Evolutionary conservation across 768 basidiomycete genomes (phyloP).

Genomic region (Pleurotus ostreatus): DNA sequence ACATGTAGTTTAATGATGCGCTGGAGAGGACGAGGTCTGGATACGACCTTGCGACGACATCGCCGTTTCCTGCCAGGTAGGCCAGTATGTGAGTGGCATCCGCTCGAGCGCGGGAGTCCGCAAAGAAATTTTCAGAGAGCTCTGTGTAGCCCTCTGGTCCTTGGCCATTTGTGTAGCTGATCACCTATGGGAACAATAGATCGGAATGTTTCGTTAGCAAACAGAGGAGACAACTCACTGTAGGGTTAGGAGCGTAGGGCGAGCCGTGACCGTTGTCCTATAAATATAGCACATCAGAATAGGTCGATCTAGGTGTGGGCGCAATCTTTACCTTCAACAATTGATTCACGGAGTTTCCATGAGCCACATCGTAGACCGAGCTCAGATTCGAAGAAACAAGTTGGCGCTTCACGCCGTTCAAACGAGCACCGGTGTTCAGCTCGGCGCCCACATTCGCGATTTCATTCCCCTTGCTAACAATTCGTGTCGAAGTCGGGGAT

Average conservation of each 20-base stretch:
- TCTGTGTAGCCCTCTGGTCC: slow-evolving; percentile 35
- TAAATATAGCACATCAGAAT: neutral
- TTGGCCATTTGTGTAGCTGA: slow-evolving; percentile 32
- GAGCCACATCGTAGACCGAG: slow-evolving; percentile 25
- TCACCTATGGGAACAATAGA: slow-evolving; percentile 19
- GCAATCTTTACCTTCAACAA: slow-evolving; percentile 23
- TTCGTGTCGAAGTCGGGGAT: slow-evolving; percentile 22
- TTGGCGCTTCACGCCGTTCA: slow-evolving; percentile 18
- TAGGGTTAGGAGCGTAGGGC: slow-evolving; percentile 35
- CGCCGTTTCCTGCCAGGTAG: slow-evolving; percentile 36
- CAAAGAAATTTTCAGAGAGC: slow-evolving; percentile 27
- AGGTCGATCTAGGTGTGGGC: neutral
- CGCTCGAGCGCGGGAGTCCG: slow-evolving; percentile 27
- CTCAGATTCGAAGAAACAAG: slow-evolving; percentile 26
- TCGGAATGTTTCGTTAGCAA: neutral
- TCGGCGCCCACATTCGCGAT: slow-evolving; percentile 18
- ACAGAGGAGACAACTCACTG: slow-evolving; percentile 18
- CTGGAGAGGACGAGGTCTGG: slow-evolving; percentile 21
- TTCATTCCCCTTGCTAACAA: slow-evolving; percentile 26
- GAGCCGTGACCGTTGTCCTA: slow-evolving; percentile 36
- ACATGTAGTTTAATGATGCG: slow-evolving; percentile 4
- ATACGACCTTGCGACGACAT: slow-evolving; percentile 32
- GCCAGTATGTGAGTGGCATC: slow-evolving; percentile 38
- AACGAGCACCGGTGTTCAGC: slow-evolving; percentile 15
- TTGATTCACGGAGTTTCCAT: slow-evolving; percentile 34